Percentiles rank a stretch among this genome's conserved stretches.
phyloP scores from a whole-genome alignment of 106 monocot genomes.

The Triglochin maritima region DNA sequence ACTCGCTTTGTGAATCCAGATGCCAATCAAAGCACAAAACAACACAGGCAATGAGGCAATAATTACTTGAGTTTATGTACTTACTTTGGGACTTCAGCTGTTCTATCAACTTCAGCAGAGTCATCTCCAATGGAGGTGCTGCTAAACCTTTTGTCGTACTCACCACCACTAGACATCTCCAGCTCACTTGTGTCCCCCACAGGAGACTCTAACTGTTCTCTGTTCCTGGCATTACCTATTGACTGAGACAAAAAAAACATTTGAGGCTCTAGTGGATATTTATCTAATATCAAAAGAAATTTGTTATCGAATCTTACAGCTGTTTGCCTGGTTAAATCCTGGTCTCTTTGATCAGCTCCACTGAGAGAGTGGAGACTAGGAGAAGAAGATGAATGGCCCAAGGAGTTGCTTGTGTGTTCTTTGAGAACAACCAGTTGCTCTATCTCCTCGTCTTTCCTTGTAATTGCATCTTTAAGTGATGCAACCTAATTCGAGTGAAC shows the following conservation, averaged over 20 bases:
- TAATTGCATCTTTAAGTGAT: slow-evolving; percentile 47
- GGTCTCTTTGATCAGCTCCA: not conserved
- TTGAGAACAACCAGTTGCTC: slow-evolving; percentile 28
- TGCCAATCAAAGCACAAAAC: not conserved
- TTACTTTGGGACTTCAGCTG: slow-evolving; percentile 1
- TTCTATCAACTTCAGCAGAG: not conserved
- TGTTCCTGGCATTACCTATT: not conserved
- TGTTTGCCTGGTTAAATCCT: not conserved
- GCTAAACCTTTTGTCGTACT: not conserved
- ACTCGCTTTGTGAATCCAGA: not conserved
- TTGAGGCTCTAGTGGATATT: not conserved
- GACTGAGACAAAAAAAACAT: not conserved
- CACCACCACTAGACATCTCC: not conserved
- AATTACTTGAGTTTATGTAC: not conserved
- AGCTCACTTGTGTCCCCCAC: not conserved
- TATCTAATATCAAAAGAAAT: not conserved
- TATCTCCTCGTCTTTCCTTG: slow-evolving; percentile 50
- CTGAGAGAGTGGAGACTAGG: slow-evolving; percentile 18
- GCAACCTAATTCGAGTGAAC: slow-evolving; percentile 16
- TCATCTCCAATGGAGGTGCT: not conserved
- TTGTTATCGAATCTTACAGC: not conserved
- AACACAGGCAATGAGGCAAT: too few relatives aligned
- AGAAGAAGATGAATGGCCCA: slow-evolving; percentile 35
- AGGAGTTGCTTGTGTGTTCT: slow-evolving; percentile 6
- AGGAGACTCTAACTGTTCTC: not conserved